Conservation (phyloP, 768 basidiomycete species). For the Boletus huronensis region DNA sequence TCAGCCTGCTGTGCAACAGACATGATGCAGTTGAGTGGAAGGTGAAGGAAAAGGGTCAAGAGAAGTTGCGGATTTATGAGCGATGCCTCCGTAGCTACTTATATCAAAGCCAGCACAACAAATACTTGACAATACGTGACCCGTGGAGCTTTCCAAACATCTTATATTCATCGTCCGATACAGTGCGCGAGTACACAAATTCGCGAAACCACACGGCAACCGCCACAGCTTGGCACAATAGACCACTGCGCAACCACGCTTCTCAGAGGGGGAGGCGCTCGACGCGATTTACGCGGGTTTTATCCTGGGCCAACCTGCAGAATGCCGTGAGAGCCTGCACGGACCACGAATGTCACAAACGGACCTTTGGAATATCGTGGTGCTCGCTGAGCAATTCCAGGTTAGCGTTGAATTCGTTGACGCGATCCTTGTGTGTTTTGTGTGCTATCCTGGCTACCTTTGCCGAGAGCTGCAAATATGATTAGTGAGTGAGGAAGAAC, state of each 20-base stretch:
- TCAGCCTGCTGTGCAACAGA: slow-evolving; percentile 33
- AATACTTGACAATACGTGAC: slow-evolving; percentile 35
- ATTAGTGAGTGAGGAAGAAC: slow-evolving; percentile 6
- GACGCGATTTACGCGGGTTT: slow-evolving; percentile 37
- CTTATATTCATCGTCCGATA: slow-evolving; percentile 22
- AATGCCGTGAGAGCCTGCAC: slow-evolving; percentile 29
- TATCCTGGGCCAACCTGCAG: slow-evolving; percentile 82
- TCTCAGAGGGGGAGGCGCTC: slow-evolving; percentile 18
- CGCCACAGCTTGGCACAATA: slow-evolving; percentile 17
- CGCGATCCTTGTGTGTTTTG: slow-evolving; percentile 92
- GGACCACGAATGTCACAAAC: slow-evolving; percentile 25
- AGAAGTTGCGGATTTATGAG: slow-evolving; percentile 33
- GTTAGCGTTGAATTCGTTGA: slow-evolving; percentile 84
- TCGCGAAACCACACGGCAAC: slow-evolving; percentile 14
- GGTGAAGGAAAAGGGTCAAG: slow-evolving; percentile 37
- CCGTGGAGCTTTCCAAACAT: slow-evolving; percentile 24
- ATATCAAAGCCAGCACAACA: slow-evolving; percentile 34
- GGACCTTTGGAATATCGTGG: slow-evolving; percentile 91
- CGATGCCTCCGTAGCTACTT: slow-evolving; percentile 36
- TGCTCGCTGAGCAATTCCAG: slow-evolving; percentile 87
- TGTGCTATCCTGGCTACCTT: slow-evolving; percentile 72
- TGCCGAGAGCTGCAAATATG: slow-evolving; percentile 55
- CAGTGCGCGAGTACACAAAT: slow-evolving; percentile 22
- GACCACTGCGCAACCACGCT: slow-evolving; percentile 7
- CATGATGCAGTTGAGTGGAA: slow-evolving; percentile 35